phyloP scores from a whole-genome alignment of 306 rosid genomes.

The Prunus kanzakura region DNA sequence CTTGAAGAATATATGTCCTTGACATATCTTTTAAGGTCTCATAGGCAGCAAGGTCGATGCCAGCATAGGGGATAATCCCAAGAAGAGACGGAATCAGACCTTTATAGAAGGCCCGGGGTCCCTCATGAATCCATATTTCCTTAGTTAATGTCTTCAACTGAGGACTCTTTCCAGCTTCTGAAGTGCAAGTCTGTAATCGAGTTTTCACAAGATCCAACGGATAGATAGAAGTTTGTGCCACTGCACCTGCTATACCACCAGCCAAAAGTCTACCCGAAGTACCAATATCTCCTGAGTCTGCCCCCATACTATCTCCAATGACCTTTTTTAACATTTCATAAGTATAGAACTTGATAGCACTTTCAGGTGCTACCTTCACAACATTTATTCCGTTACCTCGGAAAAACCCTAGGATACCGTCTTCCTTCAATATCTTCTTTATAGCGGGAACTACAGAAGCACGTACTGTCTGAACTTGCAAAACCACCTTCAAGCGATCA shows the following conservation, averaged over 20 bases:
- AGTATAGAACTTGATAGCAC: slow-evolving; percentile 83
- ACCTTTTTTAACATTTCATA: slow-evolving; percentile 70
- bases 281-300: slow-evolving; percentile 57
- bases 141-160: slow-evolving; percentile 58
- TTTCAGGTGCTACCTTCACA: slow-evolving; percentile 91
- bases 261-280: slow-evolving; percentile 61
- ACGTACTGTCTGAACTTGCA: slow-evolving; percentile 77
- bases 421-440: slow-evolving; percentile 65
- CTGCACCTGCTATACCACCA: slow-evolving; percentile 92
- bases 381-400: slow-evolving; percentile 94
- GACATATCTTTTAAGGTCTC: slow-evolving; percentile 92
- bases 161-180: slow-evolving; percentile 67
- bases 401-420: slow-evolving; percentile 76
- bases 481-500: slow-evolving; percentile 79
- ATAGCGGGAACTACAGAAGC: slow-evolving; percentile 72
- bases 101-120: slow-evolving; percentile 87
- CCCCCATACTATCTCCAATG: slow-evolving; percentile 52
- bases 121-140: slow-evolving; percentile 84
- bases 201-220: slow-evolving; percentile 95
- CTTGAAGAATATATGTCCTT: slow-evolving; percentile 60
- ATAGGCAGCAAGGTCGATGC: slow-evolving; percentile 90
- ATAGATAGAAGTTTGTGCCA: slow-evolving; percentile 86
- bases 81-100: slow-evolving; percentile 88
- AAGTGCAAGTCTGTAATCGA: slow-evolving; percentile 64
- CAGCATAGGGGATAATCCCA: slow-evolving; percentile 94